Base-by-base conservation (phyloP, 371 early-diverging fungal genomes). In the Lichtheimia ornata region DNA sequence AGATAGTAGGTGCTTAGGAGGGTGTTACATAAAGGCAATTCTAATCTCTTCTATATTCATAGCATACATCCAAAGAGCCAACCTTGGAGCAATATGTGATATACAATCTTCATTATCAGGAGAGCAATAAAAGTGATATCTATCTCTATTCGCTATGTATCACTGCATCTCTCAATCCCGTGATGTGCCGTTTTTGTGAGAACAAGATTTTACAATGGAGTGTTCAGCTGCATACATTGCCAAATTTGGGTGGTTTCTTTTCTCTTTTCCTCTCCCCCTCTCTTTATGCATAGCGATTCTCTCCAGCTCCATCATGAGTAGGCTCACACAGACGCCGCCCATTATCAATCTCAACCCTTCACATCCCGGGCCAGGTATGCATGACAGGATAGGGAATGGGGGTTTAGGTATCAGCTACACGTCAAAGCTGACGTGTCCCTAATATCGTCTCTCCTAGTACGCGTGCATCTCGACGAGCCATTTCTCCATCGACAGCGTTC, bases 301-400 rank as follows among this genome's bases (percentile, higher is more conserved):
- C 14, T 45, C 41, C 35, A 18, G 28, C 15, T 44, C 27, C 50
- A 22, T 18, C 45, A 66, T 66, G 66, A 66, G 66, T 49, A 56
- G 50, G 35, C 50, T 66, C 28, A 66, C 66, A 53, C 51, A 62
- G 50, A 66, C 62, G 13, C 58, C 62, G 24, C 66, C 66, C 18
- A 62, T 66, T 35, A 54, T 66, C 30, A 57, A 58, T 20, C 45
- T 66, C 17, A 42, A 62, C 41, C 58, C 18, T 14, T 42, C 44
- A 40, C 42, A n/a, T 22, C 49, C 53, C 22, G 62, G 54, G 5
- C 54, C 62, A 56, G 57, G 66, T 60, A 53, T 15, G 15, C 28
- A 9, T 20, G 4, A 3, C 9, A 35, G 35, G 4, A 11, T 35
- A 11, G 35, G 11, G 1, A 51, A 4, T 2, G 13, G n/a, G 12